Percentiles rank a stretch among this genome's conserved stretches.
Evolutionary conservation across 2,329 filamentous ascomycete genomes (phyloP).

Genomic region (Fusarium veterinarium): DNA sequence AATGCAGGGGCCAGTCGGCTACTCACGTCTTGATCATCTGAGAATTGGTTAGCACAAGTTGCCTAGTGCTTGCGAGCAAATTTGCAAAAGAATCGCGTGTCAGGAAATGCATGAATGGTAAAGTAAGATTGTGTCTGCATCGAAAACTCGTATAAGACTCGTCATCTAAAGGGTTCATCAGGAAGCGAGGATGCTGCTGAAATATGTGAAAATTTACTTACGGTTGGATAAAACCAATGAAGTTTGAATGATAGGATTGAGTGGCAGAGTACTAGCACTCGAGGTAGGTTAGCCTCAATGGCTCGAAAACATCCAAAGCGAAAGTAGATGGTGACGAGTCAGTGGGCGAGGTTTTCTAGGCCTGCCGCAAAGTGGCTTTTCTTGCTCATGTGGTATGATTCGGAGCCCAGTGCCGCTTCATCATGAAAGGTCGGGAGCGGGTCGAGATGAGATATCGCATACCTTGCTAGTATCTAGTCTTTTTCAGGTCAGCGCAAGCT

Average conservation of each 20-base stretch:
- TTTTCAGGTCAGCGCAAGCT: slow-evolving; percentile 49
- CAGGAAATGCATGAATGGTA: slow-evolving; percentile 79
- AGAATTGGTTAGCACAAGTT: slow-evolving; percentile 36
- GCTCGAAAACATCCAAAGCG: slow-evolving; percentile 11
- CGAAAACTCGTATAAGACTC: slow-evolving; percentile 80
- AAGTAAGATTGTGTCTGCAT: slow-evolving; percentile 74
- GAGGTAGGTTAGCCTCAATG: slow-evolving; percentile 38
- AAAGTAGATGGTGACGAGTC: slow-evolving; percentile 58
- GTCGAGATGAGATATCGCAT: slow-evolving; percentile 38
- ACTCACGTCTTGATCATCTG: slow-evolving; percentile 43
- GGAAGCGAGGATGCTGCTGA: slow-evolving; percentile 44
- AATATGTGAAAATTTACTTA: slow-evolving; percentile 31
- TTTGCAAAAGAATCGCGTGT: slow-evolving; percentile 40
- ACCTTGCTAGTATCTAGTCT: slow-evolving; percentile 48
- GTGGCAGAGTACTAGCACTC: slow-evolving; percentile 30
- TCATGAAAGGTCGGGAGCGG: slow-evolving; percentile 64
- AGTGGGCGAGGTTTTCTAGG: slow-evolving; percentile 99
- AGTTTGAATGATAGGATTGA: too few species aligned
- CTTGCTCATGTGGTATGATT: slow-evolving; percentile 75
- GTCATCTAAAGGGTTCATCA: slow-evolving; percentile 71
- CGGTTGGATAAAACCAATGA: neutral
- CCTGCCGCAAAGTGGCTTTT: slow-evolving; percentile 95
- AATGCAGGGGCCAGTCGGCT: slow-evolving; percentile 8
- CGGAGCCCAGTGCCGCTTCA: slow-evolving; percentile 99
- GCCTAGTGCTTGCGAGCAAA: slow-evolving; percentile 13